A percentile compares a stretch with the other conserved stretches of the same genome.
Conservation (phyloP, 2,329 filamentous ascomycete genomes). For the Fusarium scirpi region DNA sequence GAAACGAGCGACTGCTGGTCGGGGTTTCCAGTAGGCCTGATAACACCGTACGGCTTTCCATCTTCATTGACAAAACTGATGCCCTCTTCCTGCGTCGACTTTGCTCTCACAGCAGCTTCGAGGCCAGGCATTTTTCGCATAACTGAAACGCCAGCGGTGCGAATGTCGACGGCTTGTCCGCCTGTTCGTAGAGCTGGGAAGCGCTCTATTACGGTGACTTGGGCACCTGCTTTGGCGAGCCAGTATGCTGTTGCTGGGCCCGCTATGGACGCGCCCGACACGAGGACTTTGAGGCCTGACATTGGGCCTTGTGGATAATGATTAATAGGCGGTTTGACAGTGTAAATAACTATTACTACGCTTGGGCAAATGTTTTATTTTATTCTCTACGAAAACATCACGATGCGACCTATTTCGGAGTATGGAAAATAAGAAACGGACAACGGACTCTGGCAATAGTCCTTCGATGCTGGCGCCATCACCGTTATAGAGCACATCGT, state of each 20-base stretch:
- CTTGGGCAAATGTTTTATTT: not conserved
- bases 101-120: constrained; percentile 18
- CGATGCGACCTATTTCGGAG: not conserved
- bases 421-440: constrained; percentile 8
- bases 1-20: constrained; percentile 26
- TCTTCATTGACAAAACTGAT: constrained; percentile 19
- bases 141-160: constrained; percentile 52
- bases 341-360: no score
- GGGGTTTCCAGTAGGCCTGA: constrained; percentile 15
- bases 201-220: constrained; percentile 56
- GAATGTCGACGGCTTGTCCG: constrained; percentile 56
- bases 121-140: constrained; percentile 56
- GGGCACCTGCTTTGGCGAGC: constrained; percentile 47
- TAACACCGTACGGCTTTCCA: constrained; percentile 5
- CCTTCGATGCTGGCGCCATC: not conserved
- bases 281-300: constrained; percentile 43
- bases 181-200: constrained; percentile 50
- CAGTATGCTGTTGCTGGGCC: constrained; percentile 49
- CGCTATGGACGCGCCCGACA: constrained; percentile 50
- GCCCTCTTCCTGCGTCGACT: constrained; percentile 14
- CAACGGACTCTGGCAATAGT: constrained; percentile 19
- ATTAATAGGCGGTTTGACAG: not conserved
- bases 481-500: not conserved
- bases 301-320: constrained; percentile 1
- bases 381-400: not conserved